phyloP scores from a whole-genome alignment of 768 basidiomycete genomes.

The Mycena floridula region DNA sequence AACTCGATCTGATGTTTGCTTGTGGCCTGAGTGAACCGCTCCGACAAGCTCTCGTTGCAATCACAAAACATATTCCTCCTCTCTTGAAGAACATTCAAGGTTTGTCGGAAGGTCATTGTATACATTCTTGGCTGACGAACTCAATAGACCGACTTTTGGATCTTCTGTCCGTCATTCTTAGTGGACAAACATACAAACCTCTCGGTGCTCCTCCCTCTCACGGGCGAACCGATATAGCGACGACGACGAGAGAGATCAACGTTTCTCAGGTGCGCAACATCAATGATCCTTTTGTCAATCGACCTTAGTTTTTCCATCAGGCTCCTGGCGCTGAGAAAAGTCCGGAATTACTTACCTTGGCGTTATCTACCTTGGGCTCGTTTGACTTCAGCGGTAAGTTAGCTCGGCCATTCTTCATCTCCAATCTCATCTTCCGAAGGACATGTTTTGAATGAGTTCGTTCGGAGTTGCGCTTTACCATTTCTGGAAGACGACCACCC shows the following conservation, averaged over 20 bases:
- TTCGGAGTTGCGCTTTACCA: conserved; percentile 83
- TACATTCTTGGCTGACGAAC: background rate
- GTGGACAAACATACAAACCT: conserved; percentile 80
- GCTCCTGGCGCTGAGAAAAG: conserved; percentile 49
- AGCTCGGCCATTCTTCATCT: background rate
- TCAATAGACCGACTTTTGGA: conserved; percentile 83
- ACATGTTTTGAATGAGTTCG: conserved; percentile 92
- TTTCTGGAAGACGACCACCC: conserved; percentile 91
- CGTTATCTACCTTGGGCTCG: conserved; percentile 77
- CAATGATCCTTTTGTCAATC: too few relatives aligned
- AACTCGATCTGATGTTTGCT: conserved; percentile 93
- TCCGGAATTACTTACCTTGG: conserved; percentile 70
- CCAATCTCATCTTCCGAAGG: conserved; percentile 36
- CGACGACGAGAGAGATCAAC: conserved; percentile 45
- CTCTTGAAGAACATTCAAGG: conserved; percentile 91
- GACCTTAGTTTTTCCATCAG: conserved; percentile 21
- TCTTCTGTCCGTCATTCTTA: conserved; percentile 71
- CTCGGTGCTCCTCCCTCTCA: conserved; percentile 76
- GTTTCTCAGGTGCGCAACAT: conserved; percentile 38
- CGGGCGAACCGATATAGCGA: conserved; percentile 44
- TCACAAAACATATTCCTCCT: conserved; percentile 84
- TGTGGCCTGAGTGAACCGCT: conserved; percentile 90
- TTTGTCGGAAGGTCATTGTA: conserved; percentile 18
- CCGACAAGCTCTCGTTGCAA: conserved; percentile 75
- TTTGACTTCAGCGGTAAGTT: conserved; percentile 89